Evolutionary conservation across 1,284 basidiomycete genomes (phyloP).

Genomic region (Uromyces viciae-fabae): DNA sequence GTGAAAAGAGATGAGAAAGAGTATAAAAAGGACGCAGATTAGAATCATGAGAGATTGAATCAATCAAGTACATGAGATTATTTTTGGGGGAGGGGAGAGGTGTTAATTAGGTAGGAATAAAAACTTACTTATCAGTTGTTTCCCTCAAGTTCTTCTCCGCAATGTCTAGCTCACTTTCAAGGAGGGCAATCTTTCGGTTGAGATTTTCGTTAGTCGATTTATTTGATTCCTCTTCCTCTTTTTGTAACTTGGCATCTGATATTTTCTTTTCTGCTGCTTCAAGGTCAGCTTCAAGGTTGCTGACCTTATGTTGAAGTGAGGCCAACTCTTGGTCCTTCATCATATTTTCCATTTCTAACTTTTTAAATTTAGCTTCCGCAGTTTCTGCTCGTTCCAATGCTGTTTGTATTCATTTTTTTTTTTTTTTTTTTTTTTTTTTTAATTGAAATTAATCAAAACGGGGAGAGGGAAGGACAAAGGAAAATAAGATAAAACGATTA

Average conservation of each 20-base stretch:
- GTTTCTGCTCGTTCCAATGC: conserved; percentile 53
- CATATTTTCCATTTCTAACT: conserved; percentile 72
- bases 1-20: background rate
- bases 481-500: background rate
- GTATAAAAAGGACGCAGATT: background rate
- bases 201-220: conserved; percentile 74
- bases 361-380: conserved; percentile 53
- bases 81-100: background rate
- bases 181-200: conserved; percentile 76
- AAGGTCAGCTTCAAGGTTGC: conserved; percentile 67
- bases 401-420: background rate
- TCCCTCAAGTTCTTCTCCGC: conserved; percentile 97
- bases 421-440: background rate
- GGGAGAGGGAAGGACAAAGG: too few relatives aligned
- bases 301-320: conserved; percentile 75
- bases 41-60: background rate
- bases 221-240: conserved; percentile 70
- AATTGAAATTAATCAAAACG: too few relatives aligned
- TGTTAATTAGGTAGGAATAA: background rate
- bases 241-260: conserved; percentile 66
- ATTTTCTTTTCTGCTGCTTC: conserved; percentile 75
- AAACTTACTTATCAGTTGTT: conserved; percentile 86
- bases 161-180: conserved; percentile 92
- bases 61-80: background rate
- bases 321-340: conserved; percentile 82